Conservation (phyloP, 371 early-diverging fungal species). For the Saksenaea oblongispora region DNA sequence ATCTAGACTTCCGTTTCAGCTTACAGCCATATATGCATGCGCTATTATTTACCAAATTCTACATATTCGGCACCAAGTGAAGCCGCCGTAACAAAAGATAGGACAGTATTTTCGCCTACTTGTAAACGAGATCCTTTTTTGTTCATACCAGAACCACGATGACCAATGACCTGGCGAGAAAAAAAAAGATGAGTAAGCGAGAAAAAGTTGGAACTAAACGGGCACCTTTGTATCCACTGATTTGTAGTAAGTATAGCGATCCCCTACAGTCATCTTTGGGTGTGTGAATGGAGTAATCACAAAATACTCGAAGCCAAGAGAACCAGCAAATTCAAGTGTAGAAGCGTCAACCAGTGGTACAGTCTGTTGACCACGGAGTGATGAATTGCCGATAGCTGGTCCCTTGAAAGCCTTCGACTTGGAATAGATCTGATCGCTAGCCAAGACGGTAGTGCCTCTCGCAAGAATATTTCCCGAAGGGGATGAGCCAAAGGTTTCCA, state of each 20-base stretch:
- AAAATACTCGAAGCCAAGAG: slow-evolving; percentile 63
- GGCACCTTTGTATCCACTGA: slow-evolving; percentile 61
- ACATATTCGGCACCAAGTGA: slow-evolving; percentile 89
- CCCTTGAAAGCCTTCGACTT: slow-evolving; percentile 43
- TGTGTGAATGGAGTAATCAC: slow-evolving; percentile 72
- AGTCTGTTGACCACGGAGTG: slow-evolving; percentile 51
- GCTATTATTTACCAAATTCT: slow-evolving; percentile 77
- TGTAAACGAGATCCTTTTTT: slow-evolving; percentile 62
- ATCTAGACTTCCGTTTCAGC: slow-evolving; percentile 53
- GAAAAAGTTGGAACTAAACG: background rate
- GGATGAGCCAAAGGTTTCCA: slow-evolving; percentile 60
- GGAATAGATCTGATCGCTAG: slow-evolving; percentile 49
- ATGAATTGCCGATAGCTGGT: slow-evolving; percentile 31
- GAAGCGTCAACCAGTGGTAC: slow-evolving; percentile 60
- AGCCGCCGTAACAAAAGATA: slow-evolving; percentile 89
- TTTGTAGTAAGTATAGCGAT: slow-evolving; percentile 67
- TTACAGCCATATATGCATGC: background rate
- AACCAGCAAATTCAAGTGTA: slow-evolving; percentile 61
- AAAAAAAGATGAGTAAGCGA: background rate
- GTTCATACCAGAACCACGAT: slow-evolving; percentile 96
- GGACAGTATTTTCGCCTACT: slow-evolving; percentile 93
- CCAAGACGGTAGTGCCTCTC: slow-evolving; percentile 59
- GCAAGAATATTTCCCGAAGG: slow-evolving; percentile 50
- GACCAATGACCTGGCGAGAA: slow-evolving; percentile 76
- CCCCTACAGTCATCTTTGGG: slow-evolving; percentile 55